Base-by-base conservation (phyloP, 2,329 filamentous ascomycete genomes). In the Chaetomium sp. region DNA sequence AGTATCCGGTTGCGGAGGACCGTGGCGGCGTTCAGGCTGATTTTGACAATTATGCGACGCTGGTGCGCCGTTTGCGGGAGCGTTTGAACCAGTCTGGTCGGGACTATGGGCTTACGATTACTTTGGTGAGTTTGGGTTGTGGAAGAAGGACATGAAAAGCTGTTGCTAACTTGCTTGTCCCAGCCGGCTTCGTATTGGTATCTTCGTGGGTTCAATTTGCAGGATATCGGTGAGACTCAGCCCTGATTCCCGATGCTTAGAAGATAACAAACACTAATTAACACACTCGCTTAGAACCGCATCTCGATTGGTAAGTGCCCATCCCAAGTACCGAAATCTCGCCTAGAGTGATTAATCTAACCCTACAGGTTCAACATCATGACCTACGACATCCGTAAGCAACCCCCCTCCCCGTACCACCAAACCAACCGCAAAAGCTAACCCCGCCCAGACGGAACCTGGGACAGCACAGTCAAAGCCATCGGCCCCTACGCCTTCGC, bases 181-280 rank as follows among this genome's bases (percentile, higher is more conserved):
- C n/a, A 49, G 47, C 47, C 47, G 14, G 34, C 47, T 37, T 49
- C 47, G 11, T 49, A 49, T 6, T 49, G 47, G 47, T 49, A 49
- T 27, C 47, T 49, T 37, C 34, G 37, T 7, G 47, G 47, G 14
- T 49, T 49, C 27, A 49, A 49, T 37, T 37, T 49, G 9, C 35
- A 49, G 27, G 9, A 41, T 6, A n/a, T 49, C 11, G 47, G 41
- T 19, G 19, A 36, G 5, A 27, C 3, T 27, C 3, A 27, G 3
- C 19, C 3, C 19, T 27, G 19, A 27, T 27, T 3, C 19, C 3
- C 3, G 19, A 27, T 27, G 19, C n/a, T n/a, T n/a, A n/a, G n/a
- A n/a, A 27, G 19, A 27, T 2, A 27, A 2, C 19, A 27, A 27
- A 27, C 19, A 27, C 19, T 27, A 27, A 27, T 3, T 27, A 27